Base-by-base conservation (phyloP, 179 eudicot species). In the Heliamphora pulchella region DNA sequence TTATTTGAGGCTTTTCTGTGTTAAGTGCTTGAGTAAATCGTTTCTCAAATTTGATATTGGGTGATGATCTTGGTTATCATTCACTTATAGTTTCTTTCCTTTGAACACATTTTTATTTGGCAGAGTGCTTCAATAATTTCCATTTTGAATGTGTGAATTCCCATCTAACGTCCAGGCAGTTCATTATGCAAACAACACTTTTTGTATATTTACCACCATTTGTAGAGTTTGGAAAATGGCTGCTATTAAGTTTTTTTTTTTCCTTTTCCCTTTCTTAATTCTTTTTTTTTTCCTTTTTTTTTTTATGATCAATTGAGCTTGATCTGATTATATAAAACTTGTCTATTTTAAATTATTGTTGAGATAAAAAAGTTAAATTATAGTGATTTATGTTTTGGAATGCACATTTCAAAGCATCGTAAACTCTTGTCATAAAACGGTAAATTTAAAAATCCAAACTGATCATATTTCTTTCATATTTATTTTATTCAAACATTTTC, bases 1-100 rank as follows among this genome's bases (percentile, higher is more conserved):
- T 89, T 74, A 57, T 75, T 63, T 43, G 57, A 31, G 77, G 46
- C 78, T 63, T 61, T 15, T 18, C 8, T 22, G 22, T 48, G 70
- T 13, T 77, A 22, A 65, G 10, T 61, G 59, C 20, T 71, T 71
- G 2, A 46, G 13, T 22, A 69, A 57, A 22, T n/a, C 55, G 41
- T 46, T 55, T 58, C 55, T 68, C 67, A 54, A 68, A 41, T 55
- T 67, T 48, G 43, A 9, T 17, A 53, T 17, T 20, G 54, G 69
- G 66, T 65, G 71, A 78, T 22, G 43, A 61, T 2, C 58, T 46
- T 62, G 18, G 15, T 54, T 46, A 18, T 53, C 13, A 62, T 61
- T 9, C 3, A 43, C 66, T 61, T 15, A 43, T 44, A 13, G 20
- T 63, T 66, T 9, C 44, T 68, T 59, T 66, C 22, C 46, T 62